phyloP scores from a whole-genome alignment of 2,329 filamentous ascomycete genomes.

The Claviceps capensis region DNA sequence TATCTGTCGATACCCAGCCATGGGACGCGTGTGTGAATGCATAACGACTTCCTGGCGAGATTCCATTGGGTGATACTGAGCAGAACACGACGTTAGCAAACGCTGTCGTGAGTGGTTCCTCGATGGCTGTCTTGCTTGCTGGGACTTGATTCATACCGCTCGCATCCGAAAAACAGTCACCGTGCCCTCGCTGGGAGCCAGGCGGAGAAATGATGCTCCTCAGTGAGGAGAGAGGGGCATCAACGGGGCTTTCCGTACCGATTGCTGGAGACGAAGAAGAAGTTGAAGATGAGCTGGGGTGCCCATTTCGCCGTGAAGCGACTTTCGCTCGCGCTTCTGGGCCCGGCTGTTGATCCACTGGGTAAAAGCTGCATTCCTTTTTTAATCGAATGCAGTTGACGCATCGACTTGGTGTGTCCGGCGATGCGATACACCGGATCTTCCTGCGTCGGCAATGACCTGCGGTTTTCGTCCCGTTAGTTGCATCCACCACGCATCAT shows the following conservation, averaged over 20 bases:
- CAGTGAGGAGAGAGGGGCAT: conserved; percentile 16
- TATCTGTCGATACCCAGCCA: conserved; percentile 32
- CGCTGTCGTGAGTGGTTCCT: not conserved
- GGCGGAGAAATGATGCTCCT: not conserved
- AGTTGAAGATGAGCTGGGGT: conserved; percentile 27
- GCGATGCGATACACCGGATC: conserved; percentile 74
- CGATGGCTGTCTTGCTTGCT: not conserved
- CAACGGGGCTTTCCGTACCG: conserved; percentile 26
- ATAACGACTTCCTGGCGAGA: conserved; percentile 20
- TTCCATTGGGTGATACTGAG: conserved; percentile 21
- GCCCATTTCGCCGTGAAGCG: conserved; percentile 23
- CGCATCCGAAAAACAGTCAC: conserved; percentile 24
- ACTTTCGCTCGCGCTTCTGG: conserved; percentile 30
- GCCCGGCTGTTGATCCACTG: conserved; percentile 64
- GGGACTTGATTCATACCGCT: conserved; percentile 26
- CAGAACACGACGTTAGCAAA: not conserved
- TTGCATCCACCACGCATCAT: not conserved
- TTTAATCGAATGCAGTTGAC: conserved; percentile 88
- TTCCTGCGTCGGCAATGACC: conserved; percentile 87
- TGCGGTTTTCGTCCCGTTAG: conserved; percentile 21
- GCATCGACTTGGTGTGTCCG: conserved; percentile 67
- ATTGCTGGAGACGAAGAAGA: conserved; percentile 33
- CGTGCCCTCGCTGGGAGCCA: conserved; percentile 21
- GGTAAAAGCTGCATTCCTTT: conserved; percentile 86
- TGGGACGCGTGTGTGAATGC: conserved; percentile 25